These are phyloP conservation scores for Aspergillus pseudoviridinutans DNA, from an alignment of 2,329 filamentous ascomycete genomes.

Conservation along the genomic window DNA sequence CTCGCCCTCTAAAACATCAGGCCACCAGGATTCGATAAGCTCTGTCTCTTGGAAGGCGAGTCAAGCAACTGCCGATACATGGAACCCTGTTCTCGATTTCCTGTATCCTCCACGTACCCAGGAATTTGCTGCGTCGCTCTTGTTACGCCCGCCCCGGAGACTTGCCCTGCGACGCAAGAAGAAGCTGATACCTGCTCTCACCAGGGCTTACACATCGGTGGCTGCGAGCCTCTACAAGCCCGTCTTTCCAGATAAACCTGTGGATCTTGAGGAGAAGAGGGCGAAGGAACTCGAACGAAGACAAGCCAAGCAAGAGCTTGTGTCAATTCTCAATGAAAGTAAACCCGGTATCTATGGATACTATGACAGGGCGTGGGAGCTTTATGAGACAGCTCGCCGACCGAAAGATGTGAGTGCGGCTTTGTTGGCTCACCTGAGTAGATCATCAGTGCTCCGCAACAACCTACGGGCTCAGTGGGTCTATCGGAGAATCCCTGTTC, in stretches of 20 bases:
- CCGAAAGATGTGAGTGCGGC: conserved; percentile 22
- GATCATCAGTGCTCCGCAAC: conserved; percentile 37
- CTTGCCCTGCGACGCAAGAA: conserved; percentile 25
- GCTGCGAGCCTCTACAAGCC: conserved; percentile 10
- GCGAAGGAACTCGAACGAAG: conserved; percentile 7
- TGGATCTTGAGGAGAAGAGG: conserved; percentile 1
- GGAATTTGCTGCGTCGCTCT: conserved; percentile 17
- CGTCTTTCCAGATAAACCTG: conserved; percentile 3
- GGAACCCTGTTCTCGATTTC: conserved; percentile 34
- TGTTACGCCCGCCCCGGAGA: conserved; percentile 21
- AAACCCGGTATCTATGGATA: conserved; percentile 6
- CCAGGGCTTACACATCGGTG: conserved; percentile 26
- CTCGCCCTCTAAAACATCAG: conserved; percentile 23
- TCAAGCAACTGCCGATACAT: conserved; percentile 15
- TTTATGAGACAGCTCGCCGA: conserved; percentile 33
- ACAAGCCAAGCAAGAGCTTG: conserved; percentile 16
- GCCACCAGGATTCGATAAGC: conserved; percentile 15
- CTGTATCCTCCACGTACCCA: conserved; percentile 35
- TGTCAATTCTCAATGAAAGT: conserved; percentile 13
- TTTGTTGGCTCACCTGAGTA: conserved; percentile 37
- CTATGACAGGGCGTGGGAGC: conserved; percentile 42
- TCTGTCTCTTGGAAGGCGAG: conserved; percentile 7
- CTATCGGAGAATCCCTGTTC: conserved; percentile 44
- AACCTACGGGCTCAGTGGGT: conserved; percentile 38
- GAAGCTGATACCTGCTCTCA: conserved; percentile 15